Evolutionary conservation across 83 land plant species (phyloP), one percentile per base, ranked within the genome.

Genomic region (Thuja plicata): DNA sequence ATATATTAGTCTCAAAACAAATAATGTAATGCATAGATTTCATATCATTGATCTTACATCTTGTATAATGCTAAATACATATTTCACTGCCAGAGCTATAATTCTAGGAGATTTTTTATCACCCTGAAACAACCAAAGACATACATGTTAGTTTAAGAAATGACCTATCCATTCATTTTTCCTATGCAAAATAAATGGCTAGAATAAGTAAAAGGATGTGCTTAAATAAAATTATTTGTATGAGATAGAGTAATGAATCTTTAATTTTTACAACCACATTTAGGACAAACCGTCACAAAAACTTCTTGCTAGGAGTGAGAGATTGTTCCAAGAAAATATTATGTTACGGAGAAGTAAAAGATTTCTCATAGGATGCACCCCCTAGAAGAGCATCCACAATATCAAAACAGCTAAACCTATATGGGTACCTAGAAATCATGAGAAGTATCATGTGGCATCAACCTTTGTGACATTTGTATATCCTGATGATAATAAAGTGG

Each of bases 81-180:
- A 97, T 85, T 97, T 95, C 73, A 97, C 96, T 84, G 98, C 98
- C 92, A 94, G 89, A 32, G 97, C 97, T 74, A 97, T 97, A 35
- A 97, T 94, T 37, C 97, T 97, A 78, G 97, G 99, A 46, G 97
- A 94, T 84, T 96, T 94, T 89, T 97, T 97, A 92, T 96, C 96
- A 86, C 97, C 99, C 97, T 97, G 94, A 40, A 38, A 85, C 32
- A 48, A 32, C n/a, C 85, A 48, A 11, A 83, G 55, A 83, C 54
- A 83, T 35, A 80, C 30, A n/a, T 5, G 54, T 83, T 83, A 83
- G 55, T 12, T 83, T 24, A 27, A 46, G 84, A 24, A 80, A 88
- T 82, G 35, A 32, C n/a, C n/a, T 35, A 35, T 87, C 21, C 45
- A 88, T 73, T 52, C 35, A 83, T 46, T 41, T 83, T n/a, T 48